phyloP scores from a whole-genome alignment of 2,329 filamentous ascomycete species.

The Fusarium musae region DNA sequence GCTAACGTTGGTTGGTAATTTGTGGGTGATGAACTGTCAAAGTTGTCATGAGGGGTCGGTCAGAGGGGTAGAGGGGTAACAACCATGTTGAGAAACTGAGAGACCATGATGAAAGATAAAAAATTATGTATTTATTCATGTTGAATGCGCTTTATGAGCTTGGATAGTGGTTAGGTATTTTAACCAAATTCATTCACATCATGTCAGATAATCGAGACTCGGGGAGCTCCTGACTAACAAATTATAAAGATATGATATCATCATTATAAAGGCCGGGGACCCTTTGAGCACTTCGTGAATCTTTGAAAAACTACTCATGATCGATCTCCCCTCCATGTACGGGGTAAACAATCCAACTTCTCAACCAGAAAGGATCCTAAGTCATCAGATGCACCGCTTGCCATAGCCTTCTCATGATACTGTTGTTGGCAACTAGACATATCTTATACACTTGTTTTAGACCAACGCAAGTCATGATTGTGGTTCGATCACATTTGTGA shows the following conservation, averaged over 20 bases:
- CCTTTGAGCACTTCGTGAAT: background rate
- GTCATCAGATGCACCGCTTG: background rate
- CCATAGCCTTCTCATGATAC: background rate
- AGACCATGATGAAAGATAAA: background rate
- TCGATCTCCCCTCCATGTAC: background rate
- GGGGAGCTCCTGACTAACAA: background rate
- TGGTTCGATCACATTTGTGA: background rate
- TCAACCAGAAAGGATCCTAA: background rate
- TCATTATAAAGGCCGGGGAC: background rate
- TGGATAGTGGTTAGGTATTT: background rate
- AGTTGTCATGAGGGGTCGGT: background rate
- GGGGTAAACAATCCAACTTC: background rate
- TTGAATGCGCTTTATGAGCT: too few species aligned
- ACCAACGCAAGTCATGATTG: background rate
- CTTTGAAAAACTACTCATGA: constrained; percentile 1
- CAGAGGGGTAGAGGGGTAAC: background rate
- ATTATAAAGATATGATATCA: background rate
- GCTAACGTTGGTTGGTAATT: background rate
- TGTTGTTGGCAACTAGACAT: background rate
- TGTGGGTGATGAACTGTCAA: background rate
- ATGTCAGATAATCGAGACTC: background rate
- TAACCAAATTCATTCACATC: too few species aligned
- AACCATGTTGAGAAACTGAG: background rate
- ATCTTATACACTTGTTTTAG: background rate
- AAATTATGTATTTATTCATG: background rate